Percentiles rank a stretch among this genome's conserved stretches.
Conservation (phyloP, 1,284 basidiomycete species). For the Ustilago cynodontis region DNA sequence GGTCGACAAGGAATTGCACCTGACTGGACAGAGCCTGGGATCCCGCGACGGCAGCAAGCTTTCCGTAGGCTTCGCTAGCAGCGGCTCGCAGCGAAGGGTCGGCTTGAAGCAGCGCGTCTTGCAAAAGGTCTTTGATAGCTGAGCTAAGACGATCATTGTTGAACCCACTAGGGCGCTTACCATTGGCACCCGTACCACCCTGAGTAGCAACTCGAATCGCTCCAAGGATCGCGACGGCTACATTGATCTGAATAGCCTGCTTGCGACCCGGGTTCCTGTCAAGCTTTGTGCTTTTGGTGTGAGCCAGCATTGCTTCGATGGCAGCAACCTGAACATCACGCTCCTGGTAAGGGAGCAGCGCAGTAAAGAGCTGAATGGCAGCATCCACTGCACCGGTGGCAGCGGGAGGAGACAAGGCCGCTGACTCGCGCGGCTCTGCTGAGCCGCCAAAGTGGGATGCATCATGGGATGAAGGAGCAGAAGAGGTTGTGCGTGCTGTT, state of each 20-base stretch:
- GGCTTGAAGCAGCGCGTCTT: conserved; percentile 85
- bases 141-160: conserved; percentile 78
- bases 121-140: conserved; percentile 80
- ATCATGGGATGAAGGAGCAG: conserved; percentile 3
- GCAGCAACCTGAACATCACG: conserved; percentile 77
- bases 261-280: conserved; percentile 91
- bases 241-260: conserved; percentile 86
- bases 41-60: conserved; percentile 85
- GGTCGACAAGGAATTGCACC: conserved; percentile 91
- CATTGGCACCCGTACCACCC: conserved; percentile 38
- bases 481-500: conserved; percentile 7
- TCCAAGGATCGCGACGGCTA: conserved; percentile 82
- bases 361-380: conserved; percentile 85
- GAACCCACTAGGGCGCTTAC: conserved; percentile 62
- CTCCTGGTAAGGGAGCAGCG: conserved; percentile 83
- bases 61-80: conserved; percentile 90
- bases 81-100: conserved; percentile 82
- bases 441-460: conserved; percentile 22
- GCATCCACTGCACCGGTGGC: conserved; percentile 88
- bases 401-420: conserved; percentile 80
- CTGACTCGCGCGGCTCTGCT: conserved; percentile 71
- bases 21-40: conserved; percentile 87
- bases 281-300: conserved; percentile 80
- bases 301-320: conserved; percentile 76
- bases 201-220: conserved; percentile 74